Base-by-base conservation (phyloP, 306 rosid genomes). In the Adenanthera pavonina region DNA sequence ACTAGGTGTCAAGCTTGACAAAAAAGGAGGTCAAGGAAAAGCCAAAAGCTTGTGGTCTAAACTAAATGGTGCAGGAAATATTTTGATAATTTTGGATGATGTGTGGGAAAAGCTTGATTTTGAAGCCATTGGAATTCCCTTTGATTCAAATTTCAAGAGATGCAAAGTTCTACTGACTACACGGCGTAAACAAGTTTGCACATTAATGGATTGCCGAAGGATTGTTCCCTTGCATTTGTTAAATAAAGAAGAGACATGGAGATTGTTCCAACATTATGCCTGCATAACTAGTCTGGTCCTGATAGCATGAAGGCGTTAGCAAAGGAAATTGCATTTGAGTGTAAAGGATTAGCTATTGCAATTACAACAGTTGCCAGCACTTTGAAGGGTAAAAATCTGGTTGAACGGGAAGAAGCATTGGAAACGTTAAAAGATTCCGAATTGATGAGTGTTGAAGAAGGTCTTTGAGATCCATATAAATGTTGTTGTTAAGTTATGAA, bases 291-390 rank as follows among this genome's bases (percentile, higher is more conserved):
- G 5, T 46, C 0, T 20, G 1, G 3, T 43, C 0, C 40, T 2
- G 0, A n/a, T 0, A 38, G n/a, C n/a, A 2, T 70, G 40, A 70
- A 47, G 7, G 19, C 7, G 11, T 6, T 30, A 7, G 59, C 54
- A 9, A 9, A 12, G 0, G 0, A 70, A 70, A 51, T 70, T 5
- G 38, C 9, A 8, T 1, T 20, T 2, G 40, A 70, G 25, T 70
- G 59, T 16, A 25, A 47, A 25, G 59, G 75, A 44, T 47, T 70
- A 34, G 19, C 75, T 9, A 12, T 70, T 44, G 75, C 75, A 46
- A 70, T 70, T 47, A 38, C 16, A 19, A 8, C 40, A 3, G 59
- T 70, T 0, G 57, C 38, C 5, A 46, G 17, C 19, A 9, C 57
- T 70, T 49, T 70, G 30, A 46, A 0, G 16, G 59, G 20, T 5